Percentiles rank a stretch among this genome's conserved stretches.
Evolutionary conservation across 1,139 yeast genomes (phyloP).

Genomic region (Ashbya aceris): DNA sequence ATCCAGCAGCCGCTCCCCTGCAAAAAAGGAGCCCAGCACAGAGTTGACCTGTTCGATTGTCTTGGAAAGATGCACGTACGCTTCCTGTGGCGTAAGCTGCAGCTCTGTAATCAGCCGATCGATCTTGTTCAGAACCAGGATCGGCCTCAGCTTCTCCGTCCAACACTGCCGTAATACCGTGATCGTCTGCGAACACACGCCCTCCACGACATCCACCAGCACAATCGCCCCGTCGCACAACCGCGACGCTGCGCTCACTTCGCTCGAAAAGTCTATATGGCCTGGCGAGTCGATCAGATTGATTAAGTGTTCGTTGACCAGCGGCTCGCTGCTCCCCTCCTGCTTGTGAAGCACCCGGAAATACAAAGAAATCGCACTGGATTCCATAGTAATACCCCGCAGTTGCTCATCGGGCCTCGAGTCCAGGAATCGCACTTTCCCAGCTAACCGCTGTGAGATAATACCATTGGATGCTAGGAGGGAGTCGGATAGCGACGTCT

Average conservation of each 20-base stretch:
- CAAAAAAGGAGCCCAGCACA: slow-evolving; percentile 84
- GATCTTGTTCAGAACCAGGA: slow-evolving; percentile 85
- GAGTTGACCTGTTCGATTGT: slow-evolving; percentile 91
- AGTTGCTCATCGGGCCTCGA: slow-evolving; percentile 93
- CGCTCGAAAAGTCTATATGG: slow-evolving; percentile 93
- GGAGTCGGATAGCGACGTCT: slow-evolving; percentile 90
- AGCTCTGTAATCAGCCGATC: slow-evolving; percentile 81
- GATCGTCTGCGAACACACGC: slow-evolving; percentile 94
- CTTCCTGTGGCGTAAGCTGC: slow-evolving; percentile 75
- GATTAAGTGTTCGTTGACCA: slow-evolving; percentile 68
- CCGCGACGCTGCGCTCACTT: slow-evolving; percentile 91
- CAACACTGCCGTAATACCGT: slow-evolving; percentile 93
- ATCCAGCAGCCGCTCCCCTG: slow-evolving; percentile 90
- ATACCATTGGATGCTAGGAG: slow-evolving; percentile 92
- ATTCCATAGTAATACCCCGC: slow-evolving; percentile 96
- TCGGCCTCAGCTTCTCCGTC: slow-evolving; percentile 83
- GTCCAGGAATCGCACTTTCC: slow-evolving; percentile 85
- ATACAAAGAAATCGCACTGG: slow-evolving; percentile 83
- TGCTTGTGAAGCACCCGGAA: slow-evolving; percentile 54
- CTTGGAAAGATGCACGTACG: slow-evolving; percentile 68
- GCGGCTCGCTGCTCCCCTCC: slow-evolving; percentile 34
- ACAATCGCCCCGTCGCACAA: slow-evolving; percentile 96
- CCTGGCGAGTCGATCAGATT: slow-evolving; percentile 97
- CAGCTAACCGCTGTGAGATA: slow-evolving; percentile 90
- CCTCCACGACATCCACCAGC: slow-evolving; percentile 93